A percentile compares a stretch with the other conserved stretches of the same genome.
Evolutionary conservation across 2,329 filamentous ascomycete genomes (phyloP).

Genomic region (Aspergillus neoniger): DNA sequence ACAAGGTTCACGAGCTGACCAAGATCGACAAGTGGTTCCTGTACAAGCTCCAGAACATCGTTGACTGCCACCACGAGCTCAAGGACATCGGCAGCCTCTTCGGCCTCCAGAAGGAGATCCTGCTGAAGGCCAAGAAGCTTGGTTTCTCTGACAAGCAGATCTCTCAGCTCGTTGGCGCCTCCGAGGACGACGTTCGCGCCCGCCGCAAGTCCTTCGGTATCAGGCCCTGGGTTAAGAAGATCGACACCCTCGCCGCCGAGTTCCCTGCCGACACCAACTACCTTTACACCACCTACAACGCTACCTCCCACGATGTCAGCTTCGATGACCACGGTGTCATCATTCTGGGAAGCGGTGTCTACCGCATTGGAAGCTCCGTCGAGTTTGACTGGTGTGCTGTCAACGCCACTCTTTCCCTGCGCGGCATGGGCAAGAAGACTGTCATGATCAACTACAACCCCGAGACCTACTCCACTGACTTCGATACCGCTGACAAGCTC

Average conservation of each 20-base stretch:
- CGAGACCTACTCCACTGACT: constrained; percentile 81
- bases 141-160: constrained; percentile 98
- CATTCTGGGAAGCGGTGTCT: constrained; percentile 91
- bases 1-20: constrained; percentile 86
- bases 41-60: constrained; percentile 96
- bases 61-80: constrained; percentile 83
- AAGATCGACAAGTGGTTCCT: constrained; percentile 99
- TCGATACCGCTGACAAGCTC: constrained; percentile 83
- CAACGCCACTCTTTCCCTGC: constrained; percentile 79
- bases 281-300: constrained; percentile 97
- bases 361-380: constrained; percentile 95
- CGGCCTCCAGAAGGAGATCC: constrained; percentile 81
- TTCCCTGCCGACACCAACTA: constrained; percentile 96
- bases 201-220: constrained; percentile 83
- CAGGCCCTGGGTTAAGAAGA: constrained; percentile 95
- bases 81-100: constrained; percentile 80
- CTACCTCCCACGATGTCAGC: constrained; percentile 84
- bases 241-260: constrained; percentile 94
- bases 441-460: constrained; percentile 96
- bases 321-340: constrained; percentile 91
- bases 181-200: constrained; percentile 86
- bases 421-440: constrained; percentile 90
- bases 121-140: constrained; percentile 92
- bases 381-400: constrained; percentile 99
- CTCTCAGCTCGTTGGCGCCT: constrained; percentile 77